Base-by-base conservation (phyloP, 2,329 filamentous ascomycete species). In the Fusarium sp. region DNA sequence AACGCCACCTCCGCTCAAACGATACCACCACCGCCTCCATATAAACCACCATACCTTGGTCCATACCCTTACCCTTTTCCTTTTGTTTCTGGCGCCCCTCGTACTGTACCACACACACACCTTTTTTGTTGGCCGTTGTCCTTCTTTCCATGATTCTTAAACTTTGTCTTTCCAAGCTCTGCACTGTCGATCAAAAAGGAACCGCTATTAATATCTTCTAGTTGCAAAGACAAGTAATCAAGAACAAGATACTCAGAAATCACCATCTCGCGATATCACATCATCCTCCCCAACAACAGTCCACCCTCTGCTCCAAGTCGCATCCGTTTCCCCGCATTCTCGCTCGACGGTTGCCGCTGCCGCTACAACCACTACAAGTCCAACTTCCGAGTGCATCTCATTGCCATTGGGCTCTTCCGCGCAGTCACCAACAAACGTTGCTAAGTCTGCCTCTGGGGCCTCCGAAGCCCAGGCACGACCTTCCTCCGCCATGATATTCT, bases 401-500 rank as follows among this genome's bases (percentile, higher is more conserved):
- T 56, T 58, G 26, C 54, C 59, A 55, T 69, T 63, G 54, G 23
- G 51, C 37, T 44, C 43, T 54, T 45, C 57, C n/a, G 48, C 55
- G 18, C 57, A 57, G 48, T 46, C 57, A 12, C 58, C 61, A 25
- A 44, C 57, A 59, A 55, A 30, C 26, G 56, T 57, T 54, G 42
- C 42, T 34, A 54, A 58, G 50, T 21, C 65, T 55, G 64, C 72
- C 65, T 60, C 61, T 39, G 45, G 68, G 71, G 64, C 68, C 30
- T 62, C 55, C 10, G 50, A 62, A 66, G 63, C 65, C 68, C 73
- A 62, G 64, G 68, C 65, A 45, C 39, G 34, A 30, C 44, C 60
- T 13, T 66, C 56, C 13, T 34, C 72, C 56, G 58, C 62, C 67
- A 89, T 89, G 86, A 82, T 88, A 67, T 88, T 89, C 77, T 86